These are phyloP conservation scores for Rhynchospora pubera DNA, from an alignment of 176 grass and related monocot genomes.

Conservation along the genomic window DNA sequence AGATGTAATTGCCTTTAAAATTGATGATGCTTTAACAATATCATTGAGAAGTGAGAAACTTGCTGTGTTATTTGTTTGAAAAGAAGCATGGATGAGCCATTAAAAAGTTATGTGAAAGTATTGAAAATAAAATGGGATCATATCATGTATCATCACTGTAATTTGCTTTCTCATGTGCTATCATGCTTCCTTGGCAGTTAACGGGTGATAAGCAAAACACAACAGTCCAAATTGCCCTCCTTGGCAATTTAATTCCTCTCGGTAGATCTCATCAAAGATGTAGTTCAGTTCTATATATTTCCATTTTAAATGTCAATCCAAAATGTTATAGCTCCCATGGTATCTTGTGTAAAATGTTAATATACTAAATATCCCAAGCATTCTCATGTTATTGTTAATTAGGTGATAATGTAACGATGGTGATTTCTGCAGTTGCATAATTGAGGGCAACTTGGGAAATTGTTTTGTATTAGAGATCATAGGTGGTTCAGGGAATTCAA, in stretches of 20 bases:
- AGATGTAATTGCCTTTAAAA: too few species aligned
- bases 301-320: too few species aligned
- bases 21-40: too few species aligned
- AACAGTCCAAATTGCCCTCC: conserved; percentile 82
- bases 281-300: not conserved
- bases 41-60: too few species aligned
- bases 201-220: conserved; percentile 92
- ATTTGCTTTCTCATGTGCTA: not conserved
- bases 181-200: conserved; percentile 36
- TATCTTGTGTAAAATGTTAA: too few species aligned
- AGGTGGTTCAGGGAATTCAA: not conserved
- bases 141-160: not conserved
- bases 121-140: too few species aligned
- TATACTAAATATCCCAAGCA: too few species aligned
- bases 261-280: conserved; percentile 22
- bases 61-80: not conserved
- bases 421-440: too few species aligned
- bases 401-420: too few species aligned
- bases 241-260: conserved; percentile 74
- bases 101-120: not conserved
- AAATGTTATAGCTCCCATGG: too few species aligned
- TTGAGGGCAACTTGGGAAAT: not conserved
- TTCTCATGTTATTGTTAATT: too few species aligned
- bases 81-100: not conserved
- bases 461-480: not conserved